phyloP scores from a whole-genome alignment of 163 green algal species.

The Chloromonas sp. region DNA sequence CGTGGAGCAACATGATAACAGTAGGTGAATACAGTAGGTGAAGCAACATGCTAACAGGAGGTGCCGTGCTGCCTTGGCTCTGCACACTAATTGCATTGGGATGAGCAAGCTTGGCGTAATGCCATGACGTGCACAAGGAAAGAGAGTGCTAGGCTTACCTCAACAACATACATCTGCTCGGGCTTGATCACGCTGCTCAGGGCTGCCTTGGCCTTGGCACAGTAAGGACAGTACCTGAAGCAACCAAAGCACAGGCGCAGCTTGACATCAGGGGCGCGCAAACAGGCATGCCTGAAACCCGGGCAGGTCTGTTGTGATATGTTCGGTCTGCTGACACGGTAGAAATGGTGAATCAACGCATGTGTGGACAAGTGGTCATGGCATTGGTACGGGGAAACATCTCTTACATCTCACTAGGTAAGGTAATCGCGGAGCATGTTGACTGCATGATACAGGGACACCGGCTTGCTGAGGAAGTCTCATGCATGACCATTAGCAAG shows the following conservation, averaged over 20 bases:
- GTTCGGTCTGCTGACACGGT: background rate
- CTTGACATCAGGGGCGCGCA: too few species aligned
- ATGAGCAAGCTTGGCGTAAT: background rate
- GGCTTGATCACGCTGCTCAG: background rate
- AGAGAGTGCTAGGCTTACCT: background rate
- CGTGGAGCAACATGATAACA: too few species aligned
- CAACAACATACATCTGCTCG: background rate
- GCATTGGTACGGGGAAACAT: background rate
- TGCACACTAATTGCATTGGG: too few species aligned
- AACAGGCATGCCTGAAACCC: too few species aligned
- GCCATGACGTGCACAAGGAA: background rate
- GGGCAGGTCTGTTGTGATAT: background rate
- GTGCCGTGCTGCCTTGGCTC: too few species aligned
- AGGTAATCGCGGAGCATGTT: too few species aligned
- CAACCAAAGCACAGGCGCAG: background rate
- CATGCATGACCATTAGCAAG: too few species aligned
- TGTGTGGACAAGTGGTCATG: background rate
- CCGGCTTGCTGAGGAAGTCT: too few species aligned
- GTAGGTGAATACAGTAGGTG: too few species aligned
- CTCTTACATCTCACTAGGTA: too few species aligned
- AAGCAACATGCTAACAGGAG: too few species aligned
- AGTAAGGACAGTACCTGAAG: background rate
- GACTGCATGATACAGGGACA: background rate
- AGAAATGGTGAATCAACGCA: background rate
- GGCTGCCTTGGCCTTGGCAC: background rate